Conservation (phyloP, 768 basidiomycete species). For the Coprinopsis marcescibilis region DNA sequence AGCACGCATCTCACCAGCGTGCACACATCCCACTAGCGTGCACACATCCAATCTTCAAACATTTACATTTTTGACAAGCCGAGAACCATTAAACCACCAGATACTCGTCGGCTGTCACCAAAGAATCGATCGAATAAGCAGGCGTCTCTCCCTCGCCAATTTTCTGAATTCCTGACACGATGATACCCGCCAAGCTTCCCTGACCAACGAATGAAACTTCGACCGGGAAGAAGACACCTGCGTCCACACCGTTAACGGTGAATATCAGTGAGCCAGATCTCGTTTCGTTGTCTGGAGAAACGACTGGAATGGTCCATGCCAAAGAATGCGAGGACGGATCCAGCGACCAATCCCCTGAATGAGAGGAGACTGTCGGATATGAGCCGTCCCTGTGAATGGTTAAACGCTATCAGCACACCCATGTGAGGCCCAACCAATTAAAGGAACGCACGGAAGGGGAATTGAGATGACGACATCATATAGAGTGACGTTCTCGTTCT, state of each 20-base stretch:
- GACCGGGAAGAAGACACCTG: slow-evolving; percentile 89
- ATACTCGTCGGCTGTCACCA: slow-evolving; percentile 53
- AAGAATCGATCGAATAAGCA: slow-evolving; percentile 47
- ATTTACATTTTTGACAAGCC: not conserved
- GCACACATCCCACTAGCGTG: not conserved
- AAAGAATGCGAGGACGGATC: slow-evolving; percentile 76
- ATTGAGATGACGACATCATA: slow-evolving; percentile 87
- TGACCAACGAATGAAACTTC: slow-evolving; percentile 73
- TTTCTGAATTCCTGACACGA: slow-evolving; percentile 52
- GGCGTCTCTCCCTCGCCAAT: slow-evolving; percentile 37
- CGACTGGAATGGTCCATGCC: slow-evolving; percentile 74
- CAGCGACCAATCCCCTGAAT: slow-evolving; percentile 76
- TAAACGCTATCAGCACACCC: not conserved
- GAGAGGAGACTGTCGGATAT: slow-evolving; percentile 77
- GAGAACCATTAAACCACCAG: slow-evolving; percentile 44
- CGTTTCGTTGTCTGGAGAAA: slow-evolving; percentile 54
- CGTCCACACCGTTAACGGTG: slow-evolving; percentile 78
- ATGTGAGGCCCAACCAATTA: not conserved
- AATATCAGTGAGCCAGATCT: slow-evolving; percentile 89
- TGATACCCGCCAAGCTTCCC: slow-evolving; percentile 76
- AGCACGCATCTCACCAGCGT: not conserved
- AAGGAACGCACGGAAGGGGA: slow-evolving; percentile 75
- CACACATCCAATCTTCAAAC: not conserved
- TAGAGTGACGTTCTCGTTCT: slow-evolving; percentile 72
- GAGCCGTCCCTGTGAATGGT: slow-evolving; percentile 62